Conservation (phyloP, 2,329 filamentous ascomycete genomes). For the Myrmaecium sp. region DNA sequence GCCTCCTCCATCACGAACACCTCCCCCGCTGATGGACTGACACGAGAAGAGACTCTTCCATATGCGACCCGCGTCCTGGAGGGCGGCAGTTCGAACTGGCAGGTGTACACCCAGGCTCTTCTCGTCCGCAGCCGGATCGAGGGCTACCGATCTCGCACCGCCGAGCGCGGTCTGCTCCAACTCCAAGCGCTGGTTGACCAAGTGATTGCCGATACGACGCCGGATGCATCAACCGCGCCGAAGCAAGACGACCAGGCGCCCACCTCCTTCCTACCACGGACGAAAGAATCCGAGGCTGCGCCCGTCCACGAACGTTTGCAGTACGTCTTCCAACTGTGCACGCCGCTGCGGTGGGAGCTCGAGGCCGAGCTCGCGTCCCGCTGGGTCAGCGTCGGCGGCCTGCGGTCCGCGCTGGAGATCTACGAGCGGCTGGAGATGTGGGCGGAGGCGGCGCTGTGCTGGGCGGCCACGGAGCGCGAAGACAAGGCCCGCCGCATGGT, state of each 20-base stretch:
- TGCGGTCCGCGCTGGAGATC: conserved; percentile 83
- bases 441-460: conserved; percentile 86
- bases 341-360: conserved; percentile 81
- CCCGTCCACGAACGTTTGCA: conserved; percentile 57
- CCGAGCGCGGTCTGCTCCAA: conserved; percentile 80
- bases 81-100: conserved; percentile 90
- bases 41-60: conserved; percentile 81
- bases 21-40: conserved; percentile 67
- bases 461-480: conserved; percentile 62
- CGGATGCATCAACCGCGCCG: conserved; percentile 7
- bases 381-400: conserved; percentile 79
- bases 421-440: conserved; percentile 87
- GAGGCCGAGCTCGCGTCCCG: conserved; percentile 83
- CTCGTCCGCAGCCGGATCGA: conserved; percentile 83
- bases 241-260: conserved; percentile 27
- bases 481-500: conserved; percentile 66
- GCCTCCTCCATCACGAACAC: conserved; percentile 86
- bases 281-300: conserved; percentile 62
- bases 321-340: conserved; percentile 70
- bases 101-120: conserved; percentile 87
- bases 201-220: conserved; percentile 68
- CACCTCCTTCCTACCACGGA: conserved; percentile 65
- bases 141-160: conserved; percentile 67
- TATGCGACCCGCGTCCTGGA: conserved; percentile 78
- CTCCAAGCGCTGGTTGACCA: conserved; percentile 92